Evolutionary conservation across 1,284 basidiomycete species (phyloP).

Genomic region (Sporisorium graminicola): DNA sequence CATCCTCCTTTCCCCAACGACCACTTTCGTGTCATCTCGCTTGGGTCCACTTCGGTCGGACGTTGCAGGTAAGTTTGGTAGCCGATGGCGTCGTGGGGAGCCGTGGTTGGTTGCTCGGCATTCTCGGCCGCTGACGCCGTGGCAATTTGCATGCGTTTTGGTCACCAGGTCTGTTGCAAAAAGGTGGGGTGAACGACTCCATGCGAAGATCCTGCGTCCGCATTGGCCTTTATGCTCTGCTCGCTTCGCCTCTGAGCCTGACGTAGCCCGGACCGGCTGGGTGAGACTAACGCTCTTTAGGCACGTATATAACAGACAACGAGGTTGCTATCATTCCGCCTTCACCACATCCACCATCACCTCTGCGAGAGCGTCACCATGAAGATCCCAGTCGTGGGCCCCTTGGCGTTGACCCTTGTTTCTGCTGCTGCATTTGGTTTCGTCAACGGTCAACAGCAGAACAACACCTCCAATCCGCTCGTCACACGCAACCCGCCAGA

Average conservation of each 20-base stretch:
- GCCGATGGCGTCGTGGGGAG: background rate
- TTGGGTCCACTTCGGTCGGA: background rate
- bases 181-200: background rate
- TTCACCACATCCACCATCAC: background rate
- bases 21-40: background rate
- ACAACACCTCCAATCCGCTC: conserved; percentile 21
- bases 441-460: conserved; percentile 24
- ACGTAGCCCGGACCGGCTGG: background rate
- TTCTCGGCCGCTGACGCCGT: background rate
- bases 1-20: background rate
- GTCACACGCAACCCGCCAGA: conserved; percentile 33
- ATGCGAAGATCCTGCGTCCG: background rate
- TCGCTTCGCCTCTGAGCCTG: background rate
- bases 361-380: conserved; percentile 50
- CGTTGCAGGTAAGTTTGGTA: background rate
- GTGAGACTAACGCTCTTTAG: background rate
- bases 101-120: background rate
- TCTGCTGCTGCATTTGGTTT: background rate
- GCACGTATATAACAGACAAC: background rate
- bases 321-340: background rate
- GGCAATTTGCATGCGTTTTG: background rate
- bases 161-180: background rate
- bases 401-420: conserved; percentile 9
- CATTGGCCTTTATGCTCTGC: background rate
- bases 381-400: conserved; percentile 7